Conservation (phyloP, 768 basidiomycete genomes). For the Postia placenta region DNA sequence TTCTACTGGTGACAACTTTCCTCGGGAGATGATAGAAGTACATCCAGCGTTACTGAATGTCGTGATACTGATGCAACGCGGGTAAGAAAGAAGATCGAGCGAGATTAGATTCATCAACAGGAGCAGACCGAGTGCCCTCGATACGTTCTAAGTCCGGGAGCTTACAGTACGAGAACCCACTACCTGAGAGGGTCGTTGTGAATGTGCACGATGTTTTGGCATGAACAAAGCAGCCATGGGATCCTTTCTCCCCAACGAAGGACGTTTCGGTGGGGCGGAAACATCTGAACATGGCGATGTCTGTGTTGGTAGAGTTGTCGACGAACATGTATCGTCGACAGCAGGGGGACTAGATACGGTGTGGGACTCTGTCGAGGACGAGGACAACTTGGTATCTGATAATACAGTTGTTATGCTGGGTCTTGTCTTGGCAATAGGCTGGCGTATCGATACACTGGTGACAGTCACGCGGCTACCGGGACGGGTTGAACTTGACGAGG, state of each 20-base stretch:
- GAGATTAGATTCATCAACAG: too few relatives aligned
- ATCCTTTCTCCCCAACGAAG: slow-evolving; percentile 48
- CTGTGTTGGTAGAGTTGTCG: neutral
- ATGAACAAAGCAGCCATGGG: slow-evolving; percentile 61
- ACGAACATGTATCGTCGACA: neutral
- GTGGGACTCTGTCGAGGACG: neutral
- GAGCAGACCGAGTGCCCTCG: too few relatives aligned
- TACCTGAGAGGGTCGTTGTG: slow-evolving; percentile 19
- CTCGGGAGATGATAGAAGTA: too few relatives aligned
- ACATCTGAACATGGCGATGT: neutral
- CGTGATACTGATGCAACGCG: too few relatives aligned
- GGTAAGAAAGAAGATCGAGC: too few relatives aligned
- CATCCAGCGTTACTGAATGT: too few relatives aligned
- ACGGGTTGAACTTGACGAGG: slow-evolving; percentile 20
- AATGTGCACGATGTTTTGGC: slow-evolving; percentile 64
- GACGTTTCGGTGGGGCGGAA: neutral
- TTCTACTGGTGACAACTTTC: too few relatives aligned
- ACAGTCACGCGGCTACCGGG: slow-evolving; percentile 44
- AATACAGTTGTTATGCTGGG: neutral
- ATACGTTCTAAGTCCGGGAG: slow-evolving; percentile 1
- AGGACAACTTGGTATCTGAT: neutral
- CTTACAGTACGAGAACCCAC: neutral
- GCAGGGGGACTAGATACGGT: neutral
- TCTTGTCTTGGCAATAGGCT: slow-evolving; percentile 14
- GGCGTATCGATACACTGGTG: slow-evolving; percentile 40